These are phyloP conservation scores for Globisporangium apiculatum DNA, from an alignment of 352 stramenopile genomes.

Conservation along the genomic window DNA sequence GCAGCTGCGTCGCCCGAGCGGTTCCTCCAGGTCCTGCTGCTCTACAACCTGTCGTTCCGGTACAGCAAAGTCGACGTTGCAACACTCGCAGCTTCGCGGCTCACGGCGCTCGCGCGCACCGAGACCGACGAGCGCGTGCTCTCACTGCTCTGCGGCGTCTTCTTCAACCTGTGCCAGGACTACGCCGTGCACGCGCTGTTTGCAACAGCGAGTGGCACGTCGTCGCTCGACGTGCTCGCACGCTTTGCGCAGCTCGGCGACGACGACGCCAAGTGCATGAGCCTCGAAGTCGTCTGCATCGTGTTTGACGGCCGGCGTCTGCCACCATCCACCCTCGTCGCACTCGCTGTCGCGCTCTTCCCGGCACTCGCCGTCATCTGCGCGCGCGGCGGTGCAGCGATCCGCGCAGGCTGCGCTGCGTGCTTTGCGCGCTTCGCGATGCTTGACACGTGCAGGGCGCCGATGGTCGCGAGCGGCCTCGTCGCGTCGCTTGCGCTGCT, in stretches of 20 bases:
- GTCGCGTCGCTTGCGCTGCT: slow-evolving; percentile 44
- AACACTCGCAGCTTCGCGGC: slow-evolving; percentile 20
- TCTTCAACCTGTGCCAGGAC: slow-evolving; percentile 66
- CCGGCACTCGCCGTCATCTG: slow-evolving; percentile 41
- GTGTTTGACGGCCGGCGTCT: slow-evolving; percentile 54
- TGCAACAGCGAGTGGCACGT: slow-evolving; percentile 12
- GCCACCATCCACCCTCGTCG: slow-evolving; percentile 24
- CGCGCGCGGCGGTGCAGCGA: slow-evolving; percentile 4
- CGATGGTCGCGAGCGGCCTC: slow-evolving; percentile 42
- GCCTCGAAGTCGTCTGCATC: slow-evolving; percentile 58
- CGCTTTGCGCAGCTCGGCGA: slow-evolving; percentile 28
- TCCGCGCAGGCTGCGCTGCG: slow-evolving; percentile 45
- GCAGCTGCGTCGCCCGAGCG: slow-evolving; percentile 31
- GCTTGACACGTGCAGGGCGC: slow-evolving; percentile 40
- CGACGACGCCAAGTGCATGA: slow-evolving; percentile 34
- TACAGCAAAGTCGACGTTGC: slow-evolving; percentile 54
- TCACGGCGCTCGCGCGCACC: slow-evolving; percentile 22
- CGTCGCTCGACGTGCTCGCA: slow-evolving; percentile 25
- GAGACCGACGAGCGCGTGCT: slow-evolving; percentile 18
- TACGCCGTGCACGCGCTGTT: slow-evolving; percentile 49
- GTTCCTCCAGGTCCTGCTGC: slow-evolving; percentile 54
- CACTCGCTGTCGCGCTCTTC: slow-evolving; percentile 34
- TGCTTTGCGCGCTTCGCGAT: slow-evolving; percentile 66
- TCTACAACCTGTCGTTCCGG: slow-evolving; percentile 72
- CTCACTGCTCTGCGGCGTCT: slow-evolving; percentile 32